Conservation (phyloP, 2,329 filamentous ascomycete genomes). For the Pseudogymnoascus sp. region DNA sequence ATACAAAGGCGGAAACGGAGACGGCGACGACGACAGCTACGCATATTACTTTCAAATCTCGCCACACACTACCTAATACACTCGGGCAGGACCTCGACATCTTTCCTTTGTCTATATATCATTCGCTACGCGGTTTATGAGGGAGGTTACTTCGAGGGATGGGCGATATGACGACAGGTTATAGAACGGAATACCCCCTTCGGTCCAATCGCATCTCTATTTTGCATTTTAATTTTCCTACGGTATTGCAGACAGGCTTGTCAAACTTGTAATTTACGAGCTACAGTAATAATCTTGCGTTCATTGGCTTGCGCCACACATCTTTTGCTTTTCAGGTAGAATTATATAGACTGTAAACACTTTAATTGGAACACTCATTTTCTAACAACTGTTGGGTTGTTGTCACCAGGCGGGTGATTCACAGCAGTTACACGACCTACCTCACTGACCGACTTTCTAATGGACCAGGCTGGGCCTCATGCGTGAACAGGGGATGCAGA, state of each 20-base stretch:
- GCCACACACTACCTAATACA: neutral
- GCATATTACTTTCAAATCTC: neutral
- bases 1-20: neutral
- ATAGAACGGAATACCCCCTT: slow-evolving; percentile 8
- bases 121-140: slow-evolving; percentile 7
- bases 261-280: slow-evolving; percentile 8
- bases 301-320: neutral
- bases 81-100: slow-evolving; percentile 6
- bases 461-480: slow-evolving; percentile 3
- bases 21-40: slow-evolving; percentile 2
- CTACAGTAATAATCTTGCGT: slow-evolving; percentile 4
- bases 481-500: neutral
- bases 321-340: slow-evolving; percentile 3
- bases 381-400: slow-evolving; percentile 2
- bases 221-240: slow-evolving; percentile 5
- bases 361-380: slow-evolving; percentile 5
- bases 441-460: slow-evolving; percentile 4
- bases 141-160: neutral
- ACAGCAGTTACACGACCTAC: neutral
- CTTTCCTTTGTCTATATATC: slow-evolving; percentile 3
- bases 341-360: slow-evolving; percentile 6
- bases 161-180: slow-evolving; percentile 5
- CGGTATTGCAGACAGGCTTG: slow-evolving; percentile 2
- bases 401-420: neutral
- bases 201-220: slow-evolving; percentile 2